A percentile compares a stretch with the other conserved stretches of the same genome.
Conservation (phyloP, 2,329 filamentous ascomycete species). For the Colletotrichum simmondsii region DNA sequence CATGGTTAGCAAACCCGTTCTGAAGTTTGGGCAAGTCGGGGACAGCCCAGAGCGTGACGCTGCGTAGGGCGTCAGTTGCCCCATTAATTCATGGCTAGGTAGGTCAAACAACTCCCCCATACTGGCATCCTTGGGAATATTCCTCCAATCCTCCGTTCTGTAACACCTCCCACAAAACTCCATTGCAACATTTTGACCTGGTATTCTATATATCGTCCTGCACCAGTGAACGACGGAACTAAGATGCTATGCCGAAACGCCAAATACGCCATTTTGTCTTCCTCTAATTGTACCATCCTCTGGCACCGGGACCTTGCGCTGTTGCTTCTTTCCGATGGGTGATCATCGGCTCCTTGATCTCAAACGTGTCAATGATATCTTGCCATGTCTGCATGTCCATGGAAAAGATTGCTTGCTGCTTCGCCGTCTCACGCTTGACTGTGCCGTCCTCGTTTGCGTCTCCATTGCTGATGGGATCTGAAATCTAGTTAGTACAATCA, state of each 20-base stretch:
- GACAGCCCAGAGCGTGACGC: not conserved
- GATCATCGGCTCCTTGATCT: constrained; percentile 85
- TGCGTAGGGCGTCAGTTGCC: not conserved
- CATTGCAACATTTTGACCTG: not conserved
- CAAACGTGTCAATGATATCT: constrained; percentile 79
- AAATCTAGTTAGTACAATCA: constrained; percentile 33
- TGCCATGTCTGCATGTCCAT: constrained; percentile 89
- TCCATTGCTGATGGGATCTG: constrained; percentile 52
- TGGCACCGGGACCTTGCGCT: constrained; percentile 61
- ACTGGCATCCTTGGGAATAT: not conserved
- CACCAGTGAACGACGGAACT: not conserved
- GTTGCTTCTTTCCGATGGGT: constrained; percentile 77
- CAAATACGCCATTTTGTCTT: not conserved
- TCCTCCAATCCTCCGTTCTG: not conserved
- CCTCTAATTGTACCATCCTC: constrained; percentile 74
- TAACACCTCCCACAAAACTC: not conserved
- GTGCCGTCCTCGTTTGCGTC: constrained; percentile 56
- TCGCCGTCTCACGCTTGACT: constrained; percentile 64
- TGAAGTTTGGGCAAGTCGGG: not conserved
- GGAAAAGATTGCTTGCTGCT: constrained; percentile 88
- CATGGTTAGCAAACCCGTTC: not conserved
- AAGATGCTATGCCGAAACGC: constrained; percentile 1
- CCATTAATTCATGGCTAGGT: not conserved
- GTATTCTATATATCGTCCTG: not conserved
- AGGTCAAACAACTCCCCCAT: not conserved